Evolutionary conservation across 495 filamentous ascomycete genomes (phyloP).

Genomic region (Rusavskia elegans): DNA sequence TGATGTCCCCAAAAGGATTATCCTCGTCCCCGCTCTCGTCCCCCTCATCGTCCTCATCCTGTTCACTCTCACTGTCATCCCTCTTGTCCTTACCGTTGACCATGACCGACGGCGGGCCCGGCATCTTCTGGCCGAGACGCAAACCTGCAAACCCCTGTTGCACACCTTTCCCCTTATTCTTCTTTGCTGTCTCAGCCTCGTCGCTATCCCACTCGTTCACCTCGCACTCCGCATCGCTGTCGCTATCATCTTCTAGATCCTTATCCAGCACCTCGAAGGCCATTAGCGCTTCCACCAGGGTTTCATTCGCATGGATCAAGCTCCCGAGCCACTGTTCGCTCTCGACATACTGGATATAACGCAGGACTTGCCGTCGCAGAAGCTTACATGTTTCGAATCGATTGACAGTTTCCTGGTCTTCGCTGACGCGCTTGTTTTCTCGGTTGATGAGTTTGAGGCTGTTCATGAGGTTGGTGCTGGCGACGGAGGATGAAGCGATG

Average conservation of each 20-base stretch:
- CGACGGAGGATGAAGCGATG: conserved; percentile 72
- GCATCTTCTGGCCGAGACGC: conserved; percentile 24
- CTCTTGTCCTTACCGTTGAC: conserved; percentile 6
- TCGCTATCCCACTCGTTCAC: conserved; percentile 30
- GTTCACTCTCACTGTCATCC: conserved; percentile 3
- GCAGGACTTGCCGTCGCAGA: conserved; percentile 65
- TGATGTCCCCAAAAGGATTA: conserved; percentile 65
- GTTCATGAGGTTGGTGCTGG: conserved; percentile 82
- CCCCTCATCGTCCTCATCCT: conserved; percentile 19
- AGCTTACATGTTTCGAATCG: conserved; percentile 78
- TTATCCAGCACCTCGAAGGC: conserved; percentile 89
- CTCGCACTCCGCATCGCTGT: conserved; percentile 50
- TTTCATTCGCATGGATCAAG: conserved; percentile 68
- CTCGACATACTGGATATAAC: conserved; percentile 80
- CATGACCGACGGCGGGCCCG: conserved; percentile 5
- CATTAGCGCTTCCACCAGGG: conserved; percentile 81
- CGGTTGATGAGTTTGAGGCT: conserved; percentile 81
- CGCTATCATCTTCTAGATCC: conserved; percentile 90
- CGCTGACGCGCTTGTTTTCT: conserved; percentile 73
- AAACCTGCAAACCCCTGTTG: conserved; percentile 22
- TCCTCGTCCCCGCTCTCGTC: conserved; percentile 38
- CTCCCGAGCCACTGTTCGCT: conserved; percentile 67
- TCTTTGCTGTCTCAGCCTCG: conserved; percentile 21
- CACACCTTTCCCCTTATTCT: conserved; percentile 13
- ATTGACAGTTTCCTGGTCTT: conserved; percentile 57